These are phyloP conservation scores for Tothia fuscella DNA, from an alignment of 2,329 filamentous ascomycete genomes.

Conservation along the genomic window DNA sequence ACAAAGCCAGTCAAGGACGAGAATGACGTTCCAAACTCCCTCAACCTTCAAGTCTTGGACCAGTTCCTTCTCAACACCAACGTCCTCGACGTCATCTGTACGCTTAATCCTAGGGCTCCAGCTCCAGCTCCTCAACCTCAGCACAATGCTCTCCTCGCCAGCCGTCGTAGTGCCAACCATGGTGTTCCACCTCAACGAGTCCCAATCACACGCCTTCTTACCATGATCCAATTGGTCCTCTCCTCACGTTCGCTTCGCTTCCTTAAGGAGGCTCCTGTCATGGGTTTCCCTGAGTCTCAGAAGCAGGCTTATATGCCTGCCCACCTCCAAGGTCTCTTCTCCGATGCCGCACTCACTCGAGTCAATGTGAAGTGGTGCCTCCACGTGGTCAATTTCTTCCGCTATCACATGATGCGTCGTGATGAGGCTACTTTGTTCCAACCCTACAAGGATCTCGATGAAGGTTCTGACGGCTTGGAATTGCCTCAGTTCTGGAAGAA, in stretches of 20 bases:
- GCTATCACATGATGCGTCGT: constrained; percentile 33
- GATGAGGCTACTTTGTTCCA: constrained; percentile 26
- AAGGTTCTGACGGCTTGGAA: constrained; percentile 21
- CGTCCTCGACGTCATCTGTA: constrained; percentile 12
- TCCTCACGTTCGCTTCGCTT: constrained; percentile 13
- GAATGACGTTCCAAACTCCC: too few species aligned
- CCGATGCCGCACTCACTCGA: constrained; percentile 22
- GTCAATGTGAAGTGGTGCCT: constrained; percentile 36
- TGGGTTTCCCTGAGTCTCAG: constrained; percentile 34
- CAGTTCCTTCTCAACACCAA: constrained; percentile 9
- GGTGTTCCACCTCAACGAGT: background rate
- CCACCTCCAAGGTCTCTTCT: constrained; percentile 28
- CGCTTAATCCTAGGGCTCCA: background rate
- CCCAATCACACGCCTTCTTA: constrained; percentile 15
- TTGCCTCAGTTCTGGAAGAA: constrained; percentile 32
- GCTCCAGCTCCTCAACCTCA: background rate
- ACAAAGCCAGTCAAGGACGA: too few species aligned
- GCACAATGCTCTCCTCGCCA: too few species aligned
- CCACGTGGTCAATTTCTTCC: constrained; percentile 42
- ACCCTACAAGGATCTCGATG: constrained; percentile 20
- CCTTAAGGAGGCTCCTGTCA: constrained; percentile 18
- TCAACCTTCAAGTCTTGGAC: background rate
- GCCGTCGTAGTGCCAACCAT: background rate
- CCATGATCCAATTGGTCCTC: constrained; percentile 19
- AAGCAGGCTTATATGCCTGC: constrained; percentile 29